These are phyloP conservation scores for Euphrasia confusa DNA, from an alignment of 257 asterid genomes.

Conservation along the genomic window DNA sequence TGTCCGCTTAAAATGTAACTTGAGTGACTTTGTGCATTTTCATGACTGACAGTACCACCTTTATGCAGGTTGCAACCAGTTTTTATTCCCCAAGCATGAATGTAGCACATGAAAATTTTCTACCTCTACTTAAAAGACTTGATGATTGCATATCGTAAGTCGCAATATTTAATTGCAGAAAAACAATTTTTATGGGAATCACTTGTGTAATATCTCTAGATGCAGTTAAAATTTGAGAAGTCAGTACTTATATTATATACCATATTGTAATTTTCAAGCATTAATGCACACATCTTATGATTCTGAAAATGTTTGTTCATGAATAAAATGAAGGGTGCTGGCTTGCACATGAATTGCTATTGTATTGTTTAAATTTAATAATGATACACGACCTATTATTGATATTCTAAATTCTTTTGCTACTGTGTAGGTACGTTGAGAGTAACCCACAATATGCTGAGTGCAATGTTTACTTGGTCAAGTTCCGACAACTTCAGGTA, in stretches of 20 bases:
- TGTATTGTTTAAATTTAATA: constrained; percentile 13
- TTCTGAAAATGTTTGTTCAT: constrained; percentile 21
- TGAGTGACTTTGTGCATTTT: constrained; percentile 14
- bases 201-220: constrained; percentile 17
- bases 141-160: constrained; percentile 97
- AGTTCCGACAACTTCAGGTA: constrained; percentile 99
- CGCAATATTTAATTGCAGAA: constrained; percentile 13
- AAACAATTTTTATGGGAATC: constrained; percentile 7
- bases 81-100: constrained; percentile 91
- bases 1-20: constrained; percentile 19
- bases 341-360: background rate
- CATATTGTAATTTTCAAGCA: constrained; percentile 17
- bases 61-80: no score
- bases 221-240: constrained; percentile 14
- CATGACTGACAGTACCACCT: constrained; percentile 28
- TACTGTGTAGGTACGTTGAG: constrained; percentile 73
- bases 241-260: background rate
- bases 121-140: constrained; percentile 84
- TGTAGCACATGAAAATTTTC: constrained; percentile 69
- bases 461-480: constrained; percentile 93
- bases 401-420: constrained; percentile 17
- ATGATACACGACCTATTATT: constrained; percentile 1
- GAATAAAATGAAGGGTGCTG: constrained; percentile 21
- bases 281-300: constrained; percentile 17
- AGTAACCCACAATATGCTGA: constrained; percentile 97